Evolutionary conservation across 495 filamentous ascomycete species (phyloP), one percentile per base, ranked within the genome.

Genomic region (Pseudomonodictys pantanalensis): DNA sequence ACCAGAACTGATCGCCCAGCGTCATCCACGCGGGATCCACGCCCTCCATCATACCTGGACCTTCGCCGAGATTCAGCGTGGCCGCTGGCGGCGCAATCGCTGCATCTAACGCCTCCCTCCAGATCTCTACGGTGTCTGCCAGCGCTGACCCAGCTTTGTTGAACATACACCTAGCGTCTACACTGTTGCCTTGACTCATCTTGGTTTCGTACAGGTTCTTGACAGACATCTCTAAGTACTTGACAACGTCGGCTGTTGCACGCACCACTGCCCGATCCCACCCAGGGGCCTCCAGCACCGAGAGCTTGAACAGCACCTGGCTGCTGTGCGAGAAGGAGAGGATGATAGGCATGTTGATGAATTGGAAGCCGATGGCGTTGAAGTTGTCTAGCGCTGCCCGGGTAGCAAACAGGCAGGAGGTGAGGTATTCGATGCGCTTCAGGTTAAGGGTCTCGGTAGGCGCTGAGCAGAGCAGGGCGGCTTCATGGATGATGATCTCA

Each of bases 401-500:
- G 4, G 23, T 44, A 10, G 54, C 25, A 7, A 17, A 26, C 10
- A 49, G 12, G 24, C 54, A 57, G 1, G 17, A 18, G n/a, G 44
- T 41, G 1, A 57, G 44, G 23, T 48, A 57, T 24, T 57, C 54
- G 22, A 35, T 24, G 10, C 54, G 54, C 18, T 24, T n/a, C 29
- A 35, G 29, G 25, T 57, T 43, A 43, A 41, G 38, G 17, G 46
- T 3, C 5, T n/a, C 35, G 15, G 20, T 35, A 2, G 42, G 6
- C 44, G 17, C 23, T 57, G 52, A 8, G 8, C 15, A 35, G 8
- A 53, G 18, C 11, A 55, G 26, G 3, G 41, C 52, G 24, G 39
- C 20, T 46, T 57, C 54, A 29, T 57, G 29, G 25, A 57, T 57
- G 2, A 38, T 6, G 32, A 57, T 32, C n/a, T 47, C 24, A 15